phyloP scores from a whole-genome alignment of 768 basidiomycete genomes.

The Gautieria morchelliformis region DNA sequence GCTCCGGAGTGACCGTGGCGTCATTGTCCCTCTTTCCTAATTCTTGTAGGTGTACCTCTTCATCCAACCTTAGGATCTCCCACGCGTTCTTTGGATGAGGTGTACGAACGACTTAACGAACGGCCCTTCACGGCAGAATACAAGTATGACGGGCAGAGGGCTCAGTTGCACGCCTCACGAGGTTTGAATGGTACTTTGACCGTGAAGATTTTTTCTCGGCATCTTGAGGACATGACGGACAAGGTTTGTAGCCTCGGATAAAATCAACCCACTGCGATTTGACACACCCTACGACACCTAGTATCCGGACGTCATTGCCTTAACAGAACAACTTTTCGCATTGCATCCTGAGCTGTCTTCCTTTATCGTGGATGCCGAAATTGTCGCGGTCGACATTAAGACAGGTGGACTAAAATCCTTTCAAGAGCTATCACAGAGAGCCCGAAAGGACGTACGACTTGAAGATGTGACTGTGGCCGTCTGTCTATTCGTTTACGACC shows the following conservation, averaged over 20 bases:
- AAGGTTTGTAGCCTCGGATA: conserved; percentile 37
- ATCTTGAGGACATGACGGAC: conserved; percentile 87
- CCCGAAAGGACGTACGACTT: conserved; percentile 72
- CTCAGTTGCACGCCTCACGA: conserved; percentile 59
- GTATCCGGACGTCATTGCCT: conserved; percentile 74
- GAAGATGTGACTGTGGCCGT: conserved; percentile 70
- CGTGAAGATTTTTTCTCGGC: conserved; percentile 75
- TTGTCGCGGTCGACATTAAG: conserved; percentile 68
- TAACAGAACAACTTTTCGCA: conserved; percentile 43
- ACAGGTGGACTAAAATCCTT: conserved; percentile 64
- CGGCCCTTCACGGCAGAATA: conserved; percentile 77
- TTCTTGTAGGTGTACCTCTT: conserved; percentile 57
- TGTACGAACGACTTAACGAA: conserved; percentile 61
- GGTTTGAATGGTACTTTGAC: conserved; percentile 20
- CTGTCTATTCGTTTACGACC: conserved; percentile 80
- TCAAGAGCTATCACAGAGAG: conserved; percentile 78
- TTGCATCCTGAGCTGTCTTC: conserved; percentile 34
- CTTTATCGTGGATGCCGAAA: conserved; percentile 79
- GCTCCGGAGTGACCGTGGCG: neutral
- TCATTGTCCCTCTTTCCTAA: conserved; percentile 2
- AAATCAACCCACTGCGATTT: no score
- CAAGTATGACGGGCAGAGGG: conserved; percentile 86
- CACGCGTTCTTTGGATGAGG: conserved; percentile 71
- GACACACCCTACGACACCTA: conserved; percentile 18
- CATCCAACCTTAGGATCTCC: conserved; percentile 84